These are phyloP conservation scores for Begonia loranthoides DNA, from an alignment of 306 rosid species.

Conservation along the genomic window DNA sequence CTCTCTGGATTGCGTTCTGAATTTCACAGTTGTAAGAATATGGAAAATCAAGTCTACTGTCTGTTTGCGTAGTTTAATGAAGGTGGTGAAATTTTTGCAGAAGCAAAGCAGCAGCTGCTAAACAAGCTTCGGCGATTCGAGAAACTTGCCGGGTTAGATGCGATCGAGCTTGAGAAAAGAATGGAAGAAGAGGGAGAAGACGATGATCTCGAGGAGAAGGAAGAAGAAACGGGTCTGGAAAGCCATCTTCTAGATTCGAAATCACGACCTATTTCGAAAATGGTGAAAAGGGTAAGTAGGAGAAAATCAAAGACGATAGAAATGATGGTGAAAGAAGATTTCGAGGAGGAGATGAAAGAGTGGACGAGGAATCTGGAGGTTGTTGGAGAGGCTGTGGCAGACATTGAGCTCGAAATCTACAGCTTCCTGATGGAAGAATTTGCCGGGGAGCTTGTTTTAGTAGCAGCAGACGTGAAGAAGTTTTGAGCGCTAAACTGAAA, in stretches of 20 bases:
- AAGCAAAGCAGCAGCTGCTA: conserved; percentile 60
- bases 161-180: conserved; percentile 61
- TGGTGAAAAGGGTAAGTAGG: conserved; percentile 31
- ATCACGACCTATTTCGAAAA: conserved; percentile 12
- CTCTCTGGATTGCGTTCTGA: too few relatives aligned
- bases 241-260: conserved; percentile 15
- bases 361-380: conserved; percentile 46
- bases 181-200: conserved; percentile 24
- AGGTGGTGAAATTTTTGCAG: conserved; percentile 23
- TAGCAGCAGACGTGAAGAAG: too few relatives aligned
- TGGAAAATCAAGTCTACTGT: too few relatives aligned
- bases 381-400: conserved; percentile 30
- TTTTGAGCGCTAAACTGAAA: too few relatives aligned
- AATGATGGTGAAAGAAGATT: conserved; percentile 72
- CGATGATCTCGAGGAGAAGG: conserved; percentile 8
- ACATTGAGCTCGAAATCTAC: conserved; percentile 54
- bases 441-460: conserved; percentile 39
- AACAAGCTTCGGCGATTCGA: conserved; percentile 76
- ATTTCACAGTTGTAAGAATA: too few relatives aligned
- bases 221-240: conserved; percentile 21
- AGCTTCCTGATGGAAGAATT: conserved; percentile 49
- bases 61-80: too few relatives aligned
- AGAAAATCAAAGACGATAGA: conserved; percentile 60
- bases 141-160: conserved; percentile 72
- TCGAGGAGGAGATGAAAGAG: conserved; percentile 29